Conservation (phyloP, 768 basidiomycete genomes). For the Gloeopeniophorella convolvens region DNA sequence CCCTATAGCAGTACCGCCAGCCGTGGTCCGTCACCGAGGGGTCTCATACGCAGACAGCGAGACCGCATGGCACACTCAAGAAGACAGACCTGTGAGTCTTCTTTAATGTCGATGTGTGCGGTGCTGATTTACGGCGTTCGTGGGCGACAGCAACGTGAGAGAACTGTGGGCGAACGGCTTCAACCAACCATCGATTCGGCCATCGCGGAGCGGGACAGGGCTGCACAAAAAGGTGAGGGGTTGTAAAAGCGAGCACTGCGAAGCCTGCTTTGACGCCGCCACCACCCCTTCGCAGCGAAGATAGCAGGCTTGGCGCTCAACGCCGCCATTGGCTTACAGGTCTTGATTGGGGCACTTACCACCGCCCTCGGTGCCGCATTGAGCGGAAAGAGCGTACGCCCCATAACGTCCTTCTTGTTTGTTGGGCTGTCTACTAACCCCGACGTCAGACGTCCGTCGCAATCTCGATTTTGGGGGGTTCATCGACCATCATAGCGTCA, state of each 20-base stretch:
- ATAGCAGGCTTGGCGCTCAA: conserved; percentile 20
- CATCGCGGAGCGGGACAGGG: neutral
- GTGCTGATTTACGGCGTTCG: no score
- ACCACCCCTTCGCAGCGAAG: no score
- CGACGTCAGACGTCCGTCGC: conserved; percentile 31
- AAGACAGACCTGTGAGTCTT: neutral
- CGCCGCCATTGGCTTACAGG: conserved; percentile 25
- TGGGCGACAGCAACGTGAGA: neutral
- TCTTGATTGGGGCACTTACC: conserved; percentile 26
- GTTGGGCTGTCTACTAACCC: neutral
- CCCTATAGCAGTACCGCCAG: neutral
- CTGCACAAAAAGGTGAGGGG: conserved; percentile 1
- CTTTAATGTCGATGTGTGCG: no score
- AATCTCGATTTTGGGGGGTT: conserved; percentile 44
- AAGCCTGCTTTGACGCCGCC: no score
- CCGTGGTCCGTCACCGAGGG: neutral
- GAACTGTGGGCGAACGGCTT: neutral
- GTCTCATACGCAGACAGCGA: neutral
- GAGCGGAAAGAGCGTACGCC: conserved; percentile 18
- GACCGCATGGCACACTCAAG: neutral
- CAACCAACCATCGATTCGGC: conserved; percentile 1
- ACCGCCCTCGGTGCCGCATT: conserved; percentile 25
- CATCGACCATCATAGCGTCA: conserved; percentile 61
- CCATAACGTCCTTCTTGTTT: neutral
- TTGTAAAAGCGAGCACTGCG: no score